phyloP scores from a whole-genome alignment of 129 eudicot species.

The Helichrysum umbraculigerum region DNA sequence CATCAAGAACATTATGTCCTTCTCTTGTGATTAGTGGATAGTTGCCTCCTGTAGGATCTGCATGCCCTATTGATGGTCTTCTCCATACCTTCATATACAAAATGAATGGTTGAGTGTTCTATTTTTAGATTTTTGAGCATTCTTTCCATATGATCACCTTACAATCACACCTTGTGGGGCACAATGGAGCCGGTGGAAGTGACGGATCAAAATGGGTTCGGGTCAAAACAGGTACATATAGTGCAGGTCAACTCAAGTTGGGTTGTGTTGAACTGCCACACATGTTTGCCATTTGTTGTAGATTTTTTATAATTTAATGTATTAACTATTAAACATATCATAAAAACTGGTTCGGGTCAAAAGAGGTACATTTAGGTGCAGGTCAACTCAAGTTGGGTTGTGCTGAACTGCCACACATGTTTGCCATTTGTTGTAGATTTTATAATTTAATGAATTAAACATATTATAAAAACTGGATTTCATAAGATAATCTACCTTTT shows the following conservation, averaged over 20 bases:
- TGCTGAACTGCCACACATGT: background rate
- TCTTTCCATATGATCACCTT: background rate
- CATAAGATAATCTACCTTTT: too few relatives aligned
- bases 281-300: background rate
- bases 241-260: background rate
- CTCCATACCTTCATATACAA: constrained; percentile 61
- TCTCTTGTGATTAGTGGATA: constrained; percentile 59
- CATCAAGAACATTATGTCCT: constrained; percentile 66
- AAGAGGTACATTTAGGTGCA: background rate
- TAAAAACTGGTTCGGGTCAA: background rate
- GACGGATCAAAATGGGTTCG: background rate
- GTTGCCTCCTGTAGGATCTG: constrained; percentile 65
- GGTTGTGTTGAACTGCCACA: background rate
- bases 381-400: background rate
- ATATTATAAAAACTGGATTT: background rate
- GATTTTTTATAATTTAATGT: background rate
- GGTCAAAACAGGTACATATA: background rate
- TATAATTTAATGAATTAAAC: too few relatives aligned
- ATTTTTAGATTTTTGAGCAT: background rate
- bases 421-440: background rate
- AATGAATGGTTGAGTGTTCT: constrained; percentile 3
- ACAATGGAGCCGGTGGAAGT: background rate
- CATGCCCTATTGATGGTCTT: constrained; percentile 65
- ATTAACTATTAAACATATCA: too few relatives aligned
- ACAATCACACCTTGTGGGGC: background rate